Conservation (phyloP, 495 filamentous ascomycete genomes). For the Jackrogersella minutella region DNA sequence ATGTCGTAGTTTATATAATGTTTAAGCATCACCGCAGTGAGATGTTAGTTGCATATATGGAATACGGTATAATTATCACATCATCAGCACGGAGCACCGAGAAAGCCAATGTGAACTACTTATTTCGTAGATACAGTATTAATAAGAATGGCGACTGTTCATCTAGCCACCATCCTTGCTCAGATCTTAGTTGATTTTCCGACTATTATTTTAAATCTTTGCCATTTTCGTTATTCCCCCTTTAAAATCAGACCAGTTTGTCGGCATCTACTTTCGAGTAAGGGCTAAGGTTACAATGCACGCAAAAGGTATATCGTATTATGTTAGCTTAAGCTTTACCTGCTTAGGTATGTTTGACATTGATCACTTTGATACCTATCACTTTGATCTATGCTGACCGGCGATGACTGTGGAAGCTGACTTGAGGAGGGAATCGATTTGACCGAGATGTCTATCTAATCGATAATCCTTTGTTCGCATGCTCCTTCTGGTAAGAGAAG, state of each 20-base stretch:
- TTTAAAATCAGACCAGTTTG: slow-evolving; percentile 10
- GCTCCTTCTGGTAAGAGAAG: slow-evolving; percentile 21
- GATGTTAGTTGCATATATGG: too few species aligned
- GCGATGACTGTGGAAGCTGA: neutral
- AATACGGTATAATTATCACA: neutral
- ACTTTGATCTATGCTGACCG: too few species aligned
- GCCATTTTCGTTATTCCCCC: neutral
- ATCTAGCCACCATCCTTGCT: slow-evolving; percentile 16
- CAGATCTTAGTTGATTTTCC: slow-evolving; percentile 11
- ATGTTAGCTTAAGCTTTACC: slow-evolving; percentile 5
- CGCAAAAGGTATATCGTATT: slow-evolving; percentile 3
- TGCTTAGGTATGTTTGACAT: too few species aligned
- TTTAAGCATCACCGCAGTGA: too few species aligned
- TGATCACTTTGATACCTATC: too few species aligned
- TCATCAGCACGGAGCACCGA: neutral
- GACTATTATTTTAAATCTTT: slow-evolving; percentile 6
- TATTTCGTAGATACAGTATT: neutral
- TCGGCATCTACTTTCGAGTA: slow-evolving; percentile 19
- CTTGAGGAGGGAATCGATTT: slow-evolving; percentile 6
- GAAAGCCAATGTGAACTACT: neutral
- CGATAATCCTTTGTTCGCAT: slow-evolving; percentile 22
- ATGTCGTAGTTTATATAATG: too few species aligned
- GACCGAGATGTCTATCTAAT: slow-evolving; percentile 2
- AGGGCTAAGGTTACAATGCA: slow-evolving; percentile 17
- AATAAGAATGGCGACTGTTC: neutral